Evolutionary conservation across 164 flowering plant species (phyloP), one percentile per base, ranked within the genome.

Genomic region (Cinnamomum chago): DNA sequence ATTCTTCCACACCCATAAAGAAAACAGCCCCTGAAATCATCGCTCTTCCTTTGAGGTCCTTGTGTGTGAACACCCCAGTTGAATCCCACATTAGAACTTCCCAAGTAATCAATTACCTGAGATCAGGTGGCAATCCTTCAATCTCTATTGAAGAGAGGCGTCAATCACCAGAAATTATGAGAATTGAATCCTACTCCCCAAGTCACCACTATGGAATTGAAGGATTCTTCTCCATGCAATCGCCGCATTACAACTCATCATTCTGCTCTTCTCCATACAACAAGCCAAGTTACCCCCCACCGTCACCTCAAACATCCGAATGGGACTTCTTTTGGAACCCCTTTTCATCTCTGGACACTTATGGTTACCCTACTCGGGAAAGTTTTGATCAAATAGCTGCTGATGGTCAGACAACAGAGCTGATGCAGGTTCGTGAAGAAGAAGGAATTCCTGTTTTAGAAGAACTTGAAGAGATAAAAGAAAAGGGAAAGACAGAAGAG

Each of bases 281-380:
- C 40, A 82, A 89, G 71, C 87, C 84, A 2, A 84, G 79, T 71
- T 76, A 87, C 62, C 92, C 97, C 68, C 84, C 88, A 40, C 86
- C 94, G 3, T 95, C 98, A 64, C 14, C 20, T 81, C 95, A 84
- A 71, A 80, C 80, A 58, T 90, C 97, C 0, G 97, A 87, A 67
- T 95, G 98, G 98, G 99, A 93, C 76, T 91, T 88, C 83, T 95
- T 93, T 75, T 95, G 98, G 99, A 92, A 95, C 80, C 99, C 98
- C 2, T 95, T 95, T 79, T 84, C 97, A 0, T 90, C 99, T 22
- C 73, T 93, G 66, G 99, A 95, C 75, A 67, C 89, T 64, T 91
- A 92, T 75, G 92, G 90, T 17, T 92, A 92, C 71, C 88, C 89
- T 1, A 76, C 77, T 17, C 76, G 85, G 28, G 78, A 76, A 77